phyloP scores from a whole-genome alignment of 2,329 filamentous ascomycete species.

The Teratosphaeria destructans region DNA sequence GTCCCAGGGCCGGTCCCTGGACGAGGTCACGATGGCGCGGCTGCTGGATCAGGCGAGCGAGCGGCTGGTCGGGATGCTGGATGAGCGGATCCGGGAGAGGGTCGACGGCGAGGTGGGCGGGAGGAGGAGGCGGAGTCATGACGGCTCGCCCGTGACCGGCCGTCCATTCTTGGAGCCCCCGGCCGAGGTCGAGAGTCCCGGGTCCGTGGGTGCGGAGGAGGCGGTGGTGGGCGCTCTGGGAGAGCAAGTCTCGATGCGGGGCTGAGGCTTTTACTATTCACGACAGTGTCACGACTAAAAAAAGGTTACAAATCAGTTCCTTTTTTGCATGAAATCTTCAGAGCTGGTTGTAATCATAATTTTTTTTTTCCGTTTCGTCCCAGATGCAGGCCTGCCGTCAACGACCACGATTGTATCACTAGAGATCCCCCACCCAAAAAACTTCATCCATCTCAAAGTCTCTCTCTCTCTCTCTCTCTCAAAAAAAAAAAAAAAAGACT shows the following conservation, averaged over 20 bases:
- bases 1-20: slow-evolving; percentile 28
- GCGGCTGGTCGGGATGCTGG: slow-evolving; percentile 57
- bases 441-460: not conserved
- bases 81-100: slow-evolving; percentile 52
- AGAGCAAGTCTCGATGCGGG: not conserved
- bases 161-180: not conserved
- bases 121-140: slow-evolving; percentile 1
- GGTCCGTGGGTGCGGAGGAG: not conserved
- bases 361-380: no score
- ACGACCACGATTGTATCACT: not conserved
- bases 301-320: no score
- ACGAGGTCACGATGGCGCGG: slow-evolving; percentile 38
- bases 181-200: not conserved
- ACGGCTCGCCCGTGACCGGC: slow-evolving; percentile 1
- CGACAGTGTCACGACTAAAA: no score
- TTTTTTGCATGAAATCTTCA: no score
- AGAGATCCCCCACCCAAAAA: not conserved
- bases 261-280: not conserved
- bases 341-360: not conserved
- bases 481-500: not conserved
- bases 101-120: slow-evolving; percentile 23
- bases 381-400: no score
- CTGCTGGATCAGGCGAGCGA: slow-evolving; percentile 68
- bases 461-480: no score
- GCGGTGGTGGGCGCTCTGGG: not conserved